A percentile compares a stretch with the other conserved stretches of the same genome.
Conservation (phyloP, 352 stramenopile species). For the Globisporangium okanoganense region DNA sequence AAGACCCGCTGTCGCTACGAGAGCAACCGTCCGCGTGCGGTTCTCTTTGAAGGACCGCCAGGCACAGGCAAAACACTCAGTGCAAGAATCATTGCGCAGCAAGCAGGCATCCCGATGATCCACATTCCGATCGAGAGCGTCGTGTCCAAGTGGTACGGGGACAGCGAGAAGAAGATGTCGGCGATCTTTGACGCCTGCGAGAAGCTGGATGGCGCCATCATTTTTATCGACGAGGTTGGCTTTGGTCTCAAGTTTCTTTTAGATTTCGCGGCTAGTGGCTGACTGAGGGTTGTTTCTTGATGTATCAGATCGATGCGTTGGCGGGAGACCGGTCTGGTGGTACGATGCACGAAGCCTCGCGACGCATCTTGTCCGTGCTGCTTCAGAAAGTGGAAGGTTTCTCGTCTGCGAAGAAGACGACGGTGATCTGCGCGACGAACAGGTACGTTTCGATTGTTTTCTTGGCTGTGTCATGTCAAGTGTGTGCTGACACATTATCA, state of each 20-base stretch:
- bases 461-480: neutral
- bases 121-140: slow-evolving; percentile 93
- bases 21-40: slow-evolving; percentile 84
- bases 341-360: slow-evolving; percentile 92
- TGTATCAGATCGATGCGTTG: slow-evolving; percentile 82
- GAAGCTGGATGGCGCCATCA: slow-evolving; percentile 89
- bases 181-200: slow-evolving; percentile 93
- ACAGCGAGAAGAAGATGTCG: slow-evolving; percentile 94
- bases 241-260: neutral
- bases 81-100: slow-evolving; percentile 91
- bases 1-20: slow-evolving; percentile 89
- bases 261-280: neutral
- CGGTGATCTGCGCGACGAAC: slow-evolving; percentile 91
- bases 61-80: slow-evolving; percentile 94
- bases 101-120: slow-evolving; percentile 91
- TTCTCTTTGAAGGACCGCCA: slow-evolving; percentile 92
- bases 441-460: slow-evolving; percentile 26
- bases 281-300: neutral
- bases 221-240: slow-evolving; percentile 93
- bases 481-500: neutral
- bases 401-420: slow-evolving; percentile 90
- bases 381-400: slow-evolving; percentile 93
- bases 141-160: slow-evolving; percentile 94
- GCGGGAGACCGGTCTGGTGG: slow-evolving; percentile 84
- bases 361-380: slow-evolving; percentile 89